phyloP scores from a whole-genome alignment of 2,329 filamentous ascomycete genomes.

The Monosporascus ibericus region DNA sequence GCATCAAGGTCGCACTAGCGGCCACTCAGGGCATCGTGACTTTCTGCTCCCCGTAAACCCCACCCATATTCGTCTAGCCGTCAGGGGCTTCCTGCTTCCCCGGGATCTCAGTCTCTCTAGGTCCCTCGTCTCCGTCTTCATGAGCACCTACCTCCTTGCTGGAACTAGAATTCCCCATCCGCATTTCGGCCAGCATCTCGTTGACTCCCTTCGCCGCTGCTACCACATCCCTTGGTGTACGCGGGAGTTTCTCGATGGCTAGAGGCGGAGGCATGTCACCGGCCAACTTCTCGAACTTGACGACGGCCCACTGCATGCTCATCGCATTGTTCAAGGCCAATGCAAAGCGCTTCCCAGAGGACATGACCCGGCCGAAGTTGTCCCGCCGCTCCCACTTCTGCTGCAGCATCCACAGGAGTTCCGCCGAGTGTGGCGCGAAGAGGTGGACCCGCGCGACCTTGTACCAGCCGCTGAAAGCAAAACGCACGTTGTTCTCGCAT shows the following conservation, averaged over 20 bases:
- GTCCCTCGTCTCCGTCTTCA: background rate
- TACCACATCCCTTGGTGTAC: background rate
- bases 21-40: background rate
- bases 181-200: slow-evolving; percentile 13
- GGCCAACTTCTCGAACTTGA: slow-evolving; percentile 16
- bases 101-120: slow-evolving; percentile 30
- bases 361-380: slow-evolving; percentile 9
- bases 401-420: slow-evolving; percentile 20
- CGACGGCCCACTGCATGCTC: slow-evolving; percentile 17
- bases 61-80: background rate
- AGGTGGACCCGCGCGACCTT: slow-evolving; percentile 15
- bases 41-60: background rate
- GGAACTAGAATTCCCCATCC: slow-evolving; percentile 1
- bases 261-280: slow-evolving; percentile 10
- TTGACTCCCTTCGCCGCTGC: slow-evolving; percentile 4
- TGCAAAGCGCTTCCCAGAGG: slow-evolving; percentile 1
- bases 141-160: background rate
- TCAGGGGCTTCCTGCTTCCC: background rate
- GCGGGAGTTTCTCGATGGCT: slow-evolving; percentile 13
- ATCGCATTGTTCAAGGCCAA: slow-evolving; percentile 10
- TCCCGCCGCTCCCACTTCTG: slow-evolving; percentile 21
- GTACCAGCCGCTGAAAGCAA: slow-evolving; percentile 22
- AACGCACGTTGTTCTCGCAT: background rate
- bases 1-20: too few species aligned
- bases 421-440: slow-evolving; percentile 16